Base-by-base conservation (phyloP, 2,329 filamentous ascomycete genomes). In the Colletotrichum somersetense region DNA sequence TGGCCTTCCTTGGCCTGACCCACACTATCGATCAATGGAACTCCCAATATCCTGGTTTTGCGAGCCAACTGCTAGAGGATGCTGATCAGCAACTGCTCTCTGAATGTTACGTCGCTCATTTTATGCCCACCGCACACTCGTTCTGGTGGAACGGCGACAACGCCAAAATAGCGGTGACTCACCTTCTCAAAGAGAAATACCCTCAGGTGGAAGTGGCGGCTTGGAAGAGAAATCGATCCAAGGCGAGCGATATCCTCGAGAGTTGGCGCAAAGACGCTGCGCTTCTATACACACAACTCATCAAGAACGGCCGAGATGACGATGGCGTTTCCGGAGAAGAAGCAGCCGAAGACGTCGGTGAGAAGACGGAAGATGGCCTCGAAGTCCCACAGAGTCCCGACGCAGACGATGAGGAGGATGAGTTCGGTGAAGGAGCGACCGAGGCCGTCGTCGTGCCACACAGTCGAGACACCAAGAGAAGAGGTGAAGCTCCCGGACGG, bases 71-170 rank as follows among this genome's bases (percentile, higher is more conserved):
- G 3, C 53, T 72, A 3, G 35, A 35, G 14, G 53, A 65, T 16
- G 40, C 30, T 3, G 66, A 72, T 12, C 66, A 72, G 18, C 23
- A 52, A 5, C 12, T 70, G 18, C 40, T 72, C 7, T 48, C 53
- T 8, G 8, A 35, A 23, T 64, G 11, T 5, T 70, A 55, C 10
- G 46, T 33, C 11, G 35, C 53, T 38, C 61, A 72, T 26, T n/a
- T 72, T 18, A 65, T 65, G 55, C 70, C 70, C 23, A 23, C 53
- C 2, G 66, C 59, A 14, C 46, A 7, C 8, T 70, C 66, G 5
- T 23, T 72, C 3, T 72, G 66, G 70, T 72, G 70, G 66, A 59
- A 65, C 10, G 53, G 20, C 30, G 48, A 65, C n/a, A 69, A 72
- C 33, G 55, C 40, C 10, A 6, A 10, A 3, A 33, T 38, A n/a